phyloP scores from a whole-genome alignment of 2,329 filamentous ascomycete species.

The Tolypocladium guangdongense region DNA sequence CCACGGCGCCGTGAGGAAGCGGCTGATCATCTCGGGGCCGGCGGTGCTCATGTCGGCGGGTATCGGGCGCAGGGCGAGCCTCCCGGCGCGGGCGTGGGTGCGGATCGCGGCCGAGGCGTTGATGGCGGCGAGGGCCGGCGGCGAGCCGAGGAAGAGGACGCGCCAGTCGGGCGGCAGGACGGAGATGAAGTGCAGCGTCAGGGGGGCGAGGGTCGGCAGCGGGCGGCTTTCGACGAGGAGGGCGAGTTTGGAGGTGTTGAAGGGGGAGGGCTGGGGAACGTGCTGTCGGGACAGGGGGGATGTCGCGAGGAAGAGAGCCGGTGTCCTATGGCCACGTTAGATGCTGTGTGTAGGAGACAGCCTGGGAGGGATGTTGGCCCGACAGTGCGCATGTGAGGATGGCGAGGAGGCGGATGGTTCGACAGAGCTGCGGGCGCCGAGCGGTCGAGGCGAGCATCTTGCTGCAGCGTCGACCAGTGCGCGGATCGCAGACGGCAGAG shows the following conservation, averaged over 20 bases:
- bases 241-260: conserved; percentile 31
- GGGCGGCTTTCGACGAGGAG: conserved; percentile 43
- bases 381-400: neutral
- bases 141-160: conserved; percentile 44
- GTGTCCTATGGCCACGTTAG: neutral
- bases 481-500: neutral
- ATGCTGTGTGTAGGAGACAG: too few relatives aligned
- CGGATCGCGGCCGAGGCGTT: conserved; percentile 35
- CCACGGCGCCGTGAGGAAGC: conserved; percentile 40
- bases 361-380: neutral
- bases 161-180: conserved; percentile 47
- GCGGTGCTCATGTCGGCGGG: conserved; percentile 39
- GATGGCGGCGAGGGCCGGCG: conserved; percentile 31
- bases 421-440: neutral
- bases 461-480: neutral
- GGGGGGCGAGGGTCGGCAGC: conserved; percentile 37
- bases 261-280: neutral
- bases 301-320: neutral
- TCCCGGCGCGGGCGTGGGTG: conserved; percentile 28
- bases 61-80: conserved; percentile 40
- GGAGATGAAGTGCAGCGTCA: conserved; percentile 44
- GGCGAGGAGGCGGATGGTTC: neutral
- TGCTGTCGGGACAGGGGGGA: too few relatives aligned
- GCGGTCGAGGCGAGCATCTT: neutral
- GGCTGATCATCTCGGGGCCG: conserved; percentile 39